Base-by-base conservation (phyloP, 2,329 filamentous ascomycete genomes). In the Dactylonectria macrodidyma region DNA sequence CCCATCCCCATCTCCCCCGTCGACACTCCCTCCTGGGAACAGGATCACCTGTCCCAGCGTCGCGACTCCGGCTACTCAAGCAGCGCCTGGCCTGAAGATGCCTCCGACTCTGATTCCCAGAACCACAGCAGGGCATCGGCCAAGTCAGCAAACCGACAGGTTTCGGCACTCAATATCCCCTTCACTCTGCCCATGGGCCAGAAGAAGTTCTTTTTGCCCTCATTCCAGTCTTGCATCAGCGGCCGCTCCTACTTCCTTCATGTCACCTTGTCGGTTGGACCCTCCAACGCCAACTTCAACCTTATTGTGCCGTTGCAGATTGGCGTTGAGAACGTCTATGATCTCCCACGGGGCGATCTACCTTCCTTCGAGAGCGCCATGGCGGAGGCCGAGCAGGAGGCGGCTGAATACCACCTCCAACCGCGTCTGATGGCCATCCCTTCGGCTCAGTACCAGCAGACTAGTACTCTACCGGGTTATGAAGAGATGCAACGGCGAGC, bases 211-310 rank as follows among this genome's bases (percentile, higher is more conserved):
- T 87, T 89, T 71, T 69, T 89, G 24, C 88, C 88, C 0, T 87
- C 86, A 5, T 90, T 90, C 74, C 86, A 89, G 79, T 86, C 85
- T 9, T 90, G 88, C 80, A 84, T 90, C 76, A 80, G 83, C 44
- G 87, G 86, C 8, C 85, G 88, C 30, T 83, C 84, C n/a, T 90
- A 90, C 76, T 82, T 84, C 5, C 75, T 90, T 34, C 83, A 84
- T 70, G 73, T 90, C 6, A 81, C 79, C 7, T 66, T 89, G 5
- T 81, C 81, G 1, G 79, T 82, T 3, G 84, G 81, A 16, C 79
- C 84, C 8, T 78, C 81, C 62, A 84, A 80, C 73, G 83, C 81
- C 4, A 81, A 79, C 58, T 71, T 88, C 47, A 82, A 81, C 46
- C 77, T 89, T 30, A 75, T 76, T 24, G 75, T 89, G 48, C 87